Evolutionary conservation across 352 stramenopile genomes (phyloP).

Genomic region (Aphanomyces astaci): DNA sequence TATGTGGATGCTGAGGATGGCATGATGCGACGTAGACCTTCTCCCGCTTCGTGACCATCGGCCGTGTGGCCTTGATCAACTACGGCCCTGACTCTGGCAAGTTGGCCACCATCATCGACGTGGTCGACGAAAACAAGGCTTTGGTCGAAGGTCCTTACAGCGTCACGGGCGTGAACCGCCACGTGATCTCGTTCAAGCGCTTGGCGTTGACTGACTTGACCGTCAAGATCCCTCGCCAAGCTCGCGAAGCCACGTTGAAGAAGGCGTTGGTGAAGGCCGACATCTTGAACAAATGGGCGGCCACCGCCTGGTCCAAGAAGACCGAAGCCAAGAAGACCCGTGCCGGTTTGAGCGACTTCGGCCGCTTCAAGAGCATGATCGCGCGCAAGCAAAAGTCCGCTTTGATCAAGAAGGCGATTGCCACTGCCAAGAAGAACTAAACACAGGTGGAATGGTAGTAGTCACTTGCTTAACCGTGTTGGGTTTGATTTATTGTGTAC

Average conservation of each 20-base stretch:
- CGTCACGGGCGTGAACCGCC: conserved; percentile 94
- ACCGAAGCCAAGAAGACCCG: conserved; percentile 94
- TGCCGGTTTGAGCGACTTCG: conserved; percentile 94
- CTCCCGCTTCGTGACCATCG: conserved; percentile 98
- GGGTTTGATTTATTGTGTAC: conserved; percentile 16
- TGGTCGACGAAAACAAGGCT: conserved; percentile 98
- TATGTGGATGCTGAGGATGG: neutral
- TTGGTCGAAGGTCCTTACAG: conserved; percentile 95
- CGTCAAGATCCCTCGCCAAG: conserved; percentile 92
- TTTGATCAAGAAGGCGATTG: conserved; percentile 89
- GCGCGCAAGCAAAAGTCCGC: conserved; percentile 97
- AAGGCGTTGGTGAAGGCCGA: conserved; percentile 81
- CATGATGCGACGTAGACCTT: conserved; percentile 83
- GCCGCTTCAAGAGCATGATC: conserved; percentile 99
- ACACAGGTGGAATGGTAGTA: conserved; percentile 24
- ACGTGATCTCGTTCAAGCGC: conserved; percentile 98
- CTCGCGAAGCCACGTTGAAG: conserved; percentile 91
- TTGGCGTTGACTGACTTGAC: conserved; percentile 96
- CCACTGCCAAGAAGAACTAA: conserved; percentile 68
- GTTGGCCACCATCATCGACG: conserved; percentile 98
- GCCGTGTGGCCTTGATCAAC: conserved; percentile 98
- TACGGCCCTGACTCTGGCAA: conserved; percentile 97
- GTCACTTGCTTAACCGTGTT: conserved; percentile 23
- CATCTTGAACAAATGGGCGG: conserved; percentile 93
- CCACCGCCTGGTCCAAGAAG: conserved; percentile 97